Conservation (phyloP, 345 rosid genomes). For the Excoecaria agallocha region DNA sequence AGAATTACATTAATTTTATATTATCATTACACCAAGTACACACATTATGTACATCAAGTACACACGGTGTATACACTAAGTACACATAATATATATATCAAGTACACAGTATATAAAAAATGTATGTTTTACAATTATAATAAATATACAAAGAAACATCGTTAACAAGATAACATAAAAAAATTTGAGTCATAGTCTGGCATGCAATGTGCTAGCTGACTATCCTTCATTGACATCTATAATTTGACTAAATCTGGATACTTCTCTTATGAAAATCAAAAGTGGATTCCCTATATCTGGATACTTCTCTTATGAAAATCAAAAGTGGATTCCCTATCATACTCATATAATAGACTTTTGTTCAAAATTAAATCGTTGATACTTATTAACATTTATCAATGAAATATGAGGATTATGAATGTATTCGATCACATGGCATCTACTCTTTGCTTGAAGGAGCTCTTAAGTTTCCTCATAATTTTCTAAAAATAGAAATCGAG, state of each 20-base stretch:
- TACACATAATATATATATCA: too few relatives aligned
- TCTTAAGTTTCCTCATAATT: not conserved
- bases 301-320: not conserved
- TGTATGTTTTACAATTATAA: too few relatives aligned
- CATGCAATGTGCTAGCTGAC: not conserved
- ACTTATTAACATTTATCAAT: not conserved
- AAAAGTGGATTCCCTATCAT: not conserved
- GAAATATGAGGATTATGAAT: not conserved
- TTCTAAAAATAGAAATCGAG: not conserved
- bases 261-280: too few relatives aligned
- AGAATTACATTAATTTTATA: too few relatives aligned
- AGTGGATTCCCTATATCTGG: too few relatives aligned
- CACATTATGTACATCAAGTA: too few relatives aligned
- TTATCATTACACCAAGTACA: too few relatives aligned
- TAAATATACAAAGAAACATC: too few relatives aligned
- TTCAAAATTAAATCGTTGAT: not conserved
- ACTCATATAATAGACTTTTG: not conserved
- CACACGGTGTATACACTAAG: too few relatives aligned
- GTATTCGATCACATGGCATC: not conserved
- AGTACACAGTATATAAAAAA: too few relatives aligned
- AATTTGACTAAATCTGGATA: not conserved
- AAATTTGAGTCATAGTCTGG: not conserved
- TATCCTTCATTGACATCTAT: slow-evolving; percentile 2
- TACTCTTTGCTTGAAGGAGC: not conserved
- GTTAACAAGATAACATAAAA: not conserved